Conservation (phyloP, 2,329 filamentous ascomycete species). For the Arthrobotrys conoides region DNA sequence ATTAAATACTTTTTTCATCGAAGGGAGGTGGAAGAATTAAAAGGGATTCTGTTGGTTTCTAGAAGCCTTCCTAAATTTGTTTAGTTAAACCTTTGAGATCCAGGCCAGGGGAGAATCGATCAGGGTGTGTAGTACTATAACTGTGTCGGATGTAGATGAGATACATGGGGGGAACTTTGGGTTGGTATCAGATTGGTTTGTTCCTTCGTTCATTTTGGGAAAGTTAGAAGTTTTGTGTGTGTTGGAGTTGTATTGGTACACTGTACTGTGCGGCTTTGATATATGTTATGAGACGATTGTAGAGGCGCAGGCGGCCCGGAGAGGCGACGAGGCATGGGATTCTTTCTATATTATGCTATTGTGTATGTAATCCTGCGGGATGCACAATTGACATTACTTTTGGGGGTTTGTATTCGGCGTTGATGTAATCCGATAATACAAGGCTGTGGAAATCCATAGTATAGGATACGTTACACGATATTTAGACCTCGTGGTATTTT, state of each 20-base stretch:
- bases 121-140: neutral
- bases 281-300: neutral
- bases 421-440: too few species aligned
- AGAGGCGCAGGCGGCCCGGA: conserved; percentile 18
- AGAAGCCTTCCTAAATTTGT: conserved; percentile 56
- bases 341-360: neutral
- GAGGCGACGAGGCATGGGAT: neutral
- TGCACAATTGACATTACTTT: too few species aligned
- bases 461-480: too few species aligned
- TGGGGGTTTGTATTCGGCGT: too few species aligned
- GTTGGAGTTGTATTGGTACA: neutral
- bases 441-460: too few species aligned
- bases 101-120: conserved; percentile 2
- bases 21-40: too few species aligned
- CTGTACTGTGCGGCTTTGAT: neutral
- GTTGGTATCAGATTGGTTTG: neutral
- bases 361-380: neutral
- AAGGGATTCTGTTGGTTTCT: conserved; percentile 21
- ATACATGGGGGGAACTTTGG: neutral
- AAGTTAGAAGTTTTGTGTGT: neutral
- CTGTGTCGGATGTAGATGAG: conserved; percentile 22
- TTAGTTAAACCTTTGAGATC: neutral
- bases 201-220: conserved; percentile 19
- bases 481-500: too few species aligned
- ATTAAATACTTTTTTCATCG: conserved; percentile 21